These are phyloP conservation scores for Paramarasmius palmivorus DNA, from an alignment of 1,284 basidiomycete genomes.

Conservation along the genomic window DNA sequence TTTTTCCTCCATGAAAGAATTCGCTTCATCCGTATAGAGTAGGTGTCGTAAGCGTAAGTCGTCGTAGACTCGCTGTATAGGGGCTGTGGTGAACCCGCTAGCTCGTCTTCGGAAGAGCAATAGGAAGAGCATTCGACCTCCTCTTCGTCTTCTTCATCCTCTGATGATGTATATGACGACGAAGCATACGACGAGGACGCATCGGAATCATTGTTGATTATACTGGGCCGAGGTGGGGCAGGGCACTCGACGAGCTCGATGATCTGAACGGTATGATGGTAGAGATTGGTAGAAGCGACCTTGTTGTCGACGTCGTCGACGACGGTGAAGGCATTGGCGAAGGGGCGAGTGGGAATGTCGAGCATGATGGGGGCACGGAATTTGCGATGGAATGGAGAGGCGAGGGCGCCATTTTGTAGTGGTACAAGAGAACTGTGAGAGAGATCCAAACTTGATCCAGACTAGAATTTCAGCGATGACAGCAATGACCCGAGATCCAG, in stretches of 20 bases:
- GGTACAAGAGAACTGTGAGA: conserved; percentile 15
- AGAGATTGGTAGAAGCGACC: conserved; percentile 40
- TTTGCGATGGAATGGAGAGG: conserved; percentile 8
- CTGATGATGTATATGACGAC: conserved; percentile 34
- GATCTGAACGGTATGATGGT: conserved; percentile 58
- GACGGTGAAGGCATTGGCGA: conserved; percentile 23
- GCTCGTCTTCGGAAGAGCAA: conserved; percentile 59
- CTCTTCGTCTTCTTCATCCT: conserved; percentile 38
- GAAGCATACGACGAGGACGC: conserved; percentile 34
- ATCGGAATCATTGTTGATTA: conserved; percentile 39
- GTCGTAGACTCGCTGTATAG: conserved; percentile 24
- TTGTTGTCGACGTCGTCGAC: conserved; percentile 34
- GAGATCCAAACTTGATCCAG: conserved; percentile 21
- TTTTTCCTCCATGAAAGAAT: conserved; percentile 66
- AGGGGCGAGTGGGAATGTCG: conserved; percentile 20
- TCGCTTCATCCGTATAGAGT: conserved; percentile 51
- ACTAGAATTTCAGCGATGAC: conserved; percentile 11
- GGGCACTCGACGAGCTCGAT: conserved; percentile 73
- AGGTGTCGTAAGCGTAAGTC: conserved; percentile 48
- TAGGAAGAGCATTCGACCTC: conserved; percentile 56
- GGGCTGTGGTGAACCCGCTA: conserved; percentile 20
- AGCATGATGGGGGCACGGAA: conserved; percentile 23
- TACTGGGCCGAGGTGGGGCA: conserved; percentile 52
- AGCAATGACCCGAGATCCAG: conserved; percentile 23
- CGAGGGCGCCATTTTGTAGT: conserved; percentile 23